These are phyloP conservation scores for Schizothecium vesticola DNA, from an alignment of 495 filamentous ascomycete species.

Conservation along the genomic window DNA sequence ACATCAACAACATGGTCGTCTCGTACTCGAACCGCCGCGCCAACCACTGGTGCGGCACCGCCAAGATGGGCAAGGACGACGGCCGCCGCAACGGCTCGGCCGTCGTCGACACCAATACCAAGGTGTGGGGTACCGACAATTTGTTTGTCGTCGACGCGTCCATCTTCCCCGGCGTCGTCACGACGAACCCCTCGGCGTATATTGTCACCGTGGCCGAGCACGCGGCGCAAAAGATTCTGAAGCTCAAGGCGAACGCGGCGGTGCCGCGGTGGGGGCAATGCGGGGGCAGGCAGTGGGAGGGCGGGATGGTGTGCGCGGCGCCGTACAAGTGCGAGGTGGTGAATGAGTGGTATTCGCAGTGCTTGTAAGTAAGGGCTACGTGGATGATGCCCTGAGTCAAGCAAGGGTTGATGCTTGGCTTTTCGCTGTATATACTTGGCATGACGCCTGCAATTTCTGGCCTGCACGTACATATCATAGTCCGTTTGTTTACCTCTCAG, in stretches of 20 bases:
- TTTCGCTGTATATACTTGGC: too few species aligned
- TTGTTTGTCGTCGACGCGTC: slow-evolving; percentile 59
- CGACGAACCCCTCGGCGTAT: slow-evolving; percentile 55
- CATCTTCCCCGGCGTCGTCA: slow-evolving; percentile 57
- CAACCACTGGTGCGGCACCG: slow-evolving; percentile 65
- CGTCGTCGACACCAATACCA: slow-evolving; percentile 67
- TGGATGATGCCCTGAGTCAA: too few species aligned
- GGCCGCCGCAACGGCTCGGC: slow-evolving; percentile 55
- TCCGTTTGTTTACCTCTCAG: neutral
- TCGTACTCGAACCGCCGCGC: slow-evolving; percentile 53
- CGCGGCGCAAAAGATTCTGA: slow-evolving; percentile 46
- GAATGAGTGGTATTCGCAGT: slow-evolving; percentile 30
- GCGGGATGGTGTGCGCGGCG: slow-evolving; percentile 19
- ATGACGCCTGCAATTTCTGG: too few species aligned
- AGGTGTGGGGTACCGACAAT: slow-evolving; percentile 68
- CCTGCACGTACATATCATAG: neutral
- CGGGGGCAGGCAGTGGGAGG: slow-evolving; percentile 34
- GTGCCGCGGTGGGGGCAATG: slow-evolving; percentile 34
- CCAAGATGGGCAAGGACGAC: slow-evolving; percentile 62
- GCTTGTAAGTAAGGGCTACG: too few species aligned
- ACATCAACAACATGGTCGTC: slow-evolving; percentile 47
- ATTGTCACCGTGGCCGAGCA: slow-evolving; percentile 56
- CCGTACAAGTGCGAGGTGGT: slow-evolving; percentile 16
- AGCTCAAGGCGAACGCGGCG: slow-evolving; percentile 23
- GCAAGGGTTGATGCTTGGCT: too few species aligned